Conservation (phyloP, 164 flowering plant genomes). For the Dillenia turbinata region DNA sequence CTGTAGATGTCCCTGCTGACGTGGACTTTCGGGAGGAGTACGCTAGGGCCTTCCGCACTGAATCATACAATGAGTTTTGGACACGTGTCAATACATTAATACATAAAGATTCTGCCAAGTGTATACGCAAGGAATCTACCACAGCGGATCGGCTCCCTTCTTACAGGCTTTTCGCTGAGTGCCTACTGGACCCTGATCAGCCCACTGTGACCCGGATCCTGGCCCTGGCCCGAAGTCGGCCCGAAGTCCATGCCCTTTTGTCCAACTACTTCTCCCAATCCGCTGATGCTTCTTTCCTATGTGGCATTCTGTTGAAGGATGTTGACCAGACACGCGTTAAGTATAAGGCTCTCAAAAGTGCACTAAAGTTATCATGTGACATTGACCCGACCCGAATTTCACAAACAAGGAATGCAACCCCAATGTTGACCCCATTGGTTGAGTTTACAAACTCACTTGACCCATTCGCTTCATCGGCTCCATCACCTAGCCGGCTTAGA, state of each 20-base stretch:
- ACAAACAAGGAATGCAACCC: conserved; percentile 8
- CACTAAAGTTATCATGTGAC: conserved; percentile 14
- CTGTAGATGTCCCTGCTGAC: neutral
- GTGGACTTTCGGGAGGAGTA: conserved; percentile 63
- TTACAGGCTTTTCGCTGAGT: conserved; percentile 62
- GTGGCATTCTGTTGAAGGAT: conserved; percentile 42
- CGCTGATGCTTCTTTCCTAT: conserved; percentile 51
- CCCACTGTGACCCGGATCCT: conserved; percentile 38
- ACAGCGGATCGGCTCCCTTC: conserved; percentile 59
- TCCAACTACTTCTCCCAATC: conserved; percentile 53
- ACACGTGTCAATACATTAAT: conserved; percentile 42
- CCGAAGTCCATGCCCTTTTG: conserved; percentile 30
- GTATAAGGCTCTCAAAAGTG: conserved; percentile 28
- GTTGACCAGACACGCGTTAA: conserved; percentile 33
- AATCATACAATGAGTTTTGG: conserved; percentile 72
- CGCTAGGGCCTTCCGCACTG: conserved; percentile 69
- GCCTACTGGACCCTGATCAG: conserved; percentile 68
- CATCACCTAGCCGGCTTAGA: conserved; percentile 28
- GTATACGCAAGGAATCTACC: conserved; percentile 28
- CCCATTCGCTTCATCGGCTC: conserved; percentile 31
- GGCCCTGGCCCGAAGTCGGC: conserved; percentile 11
- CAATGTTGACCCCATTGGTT: conserved; percentile 13
- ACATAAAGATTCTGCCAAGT: conserved; percentile 14
- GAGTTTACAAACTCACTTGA: conserved; percentile 26
- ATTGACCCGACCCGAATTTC: neutral